Percentiles rank a stretch among this genome's conserved stretches.
These are phyloP conservation scores for Blastobotrys robertii DNA, from an alignment of 805 yeast species.

Conservation along the genomic window DNA sequence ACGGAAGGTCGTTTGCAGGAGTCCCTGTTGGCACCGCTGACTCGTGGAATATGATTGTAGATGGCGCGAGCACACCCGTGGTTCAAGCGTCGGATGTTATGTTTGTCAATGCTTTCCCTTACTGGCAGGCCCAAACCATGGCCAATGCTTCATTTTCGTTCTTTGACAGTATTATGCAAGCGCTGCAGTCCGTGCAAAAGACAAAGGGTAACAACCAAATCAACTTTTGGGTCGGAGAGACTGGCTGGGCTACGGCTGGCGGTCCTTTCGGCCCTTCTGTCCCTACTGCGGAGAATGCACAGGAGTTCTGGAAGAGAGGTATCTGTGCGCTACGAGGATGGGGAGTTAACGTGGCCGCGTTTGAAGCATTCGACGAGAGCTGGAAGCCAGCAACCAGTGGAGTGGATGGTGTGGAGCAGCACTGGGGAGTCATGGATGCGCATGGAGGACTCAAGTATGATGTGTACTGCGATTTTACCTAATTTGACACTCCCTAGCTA, in stretches of 20 bases:
- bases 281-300: constrained; percentile 69
- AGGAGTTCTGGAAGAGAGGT: constrained; percentile 75
- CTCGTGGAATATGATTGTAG: constrained; percentile 89
- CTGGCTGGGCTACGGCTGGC: constrained; percentile 95
- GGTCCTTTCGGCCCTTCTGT: constrained; percentile 53
- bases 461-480: neutral
- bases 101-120: constrained; percentile 92
- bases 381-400: constrained; percentile 94
- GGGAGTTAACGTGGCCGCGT: constrained; percentile 88
- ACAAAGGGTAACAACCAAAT: constrained; percentile 80
- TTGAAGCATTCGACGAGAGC: constrained; percentile 92
- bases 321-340: constrained; percentile 90
- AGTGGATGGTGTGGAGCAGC: constrained; percentile 68
- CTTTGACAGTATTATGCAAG: constrained; percentile 97
- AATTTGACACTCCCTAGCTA: neutral
- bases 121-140: constrained; percentile 96
- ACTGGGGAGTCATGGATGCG: constrained; percentile 81
- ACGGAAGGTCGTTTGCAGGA: constrained; percentile 66
- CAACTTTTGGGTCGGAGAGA: constrained; percentile 92
- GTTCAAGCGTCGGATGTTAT: constrained; percentile 76
- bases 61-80: constrained; percentile 60
- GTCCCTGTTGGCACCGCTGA: constrained; percentile 88
- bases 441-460: constrained; percentile 26
- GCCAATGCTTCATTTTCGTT: constrained; percentile 79
- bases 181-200: constrained; percentile 78